Evolutionary conservation across 805 yeast genomes (phyloP), one percentile per base, ranked within the genome.

Genomic region (Myxozyma neotropica): DNA sequence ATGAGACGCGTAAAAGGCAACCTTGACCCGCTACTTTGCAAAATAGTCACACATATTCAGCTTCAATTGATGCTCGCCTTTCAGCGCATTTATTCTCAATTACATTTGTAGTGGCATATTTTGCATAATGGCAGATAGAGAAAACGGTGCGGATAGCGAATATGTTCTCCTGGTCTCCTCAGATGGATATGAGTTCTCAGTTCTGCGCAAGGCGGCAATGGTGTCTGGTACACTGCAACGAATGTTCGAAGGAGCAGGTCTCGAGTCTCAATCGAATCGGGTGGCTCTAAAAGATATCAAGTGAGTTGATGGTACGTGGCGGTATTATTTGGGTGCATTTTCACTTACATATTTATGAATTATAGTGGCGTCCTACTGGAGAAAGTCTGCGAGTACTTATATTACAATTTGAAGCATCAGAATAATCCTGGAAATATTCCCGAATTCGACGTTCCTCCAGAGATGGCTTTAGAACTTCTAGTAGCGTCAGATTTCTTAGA

Each of bases 401-500:
- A 88, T 70, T 92, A 88, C 70, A 84, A 88, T 67, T 72, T 80
- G 59, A 86, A 88, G 67, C 89, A 88, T 70, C 82, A 79, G 63
- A 56, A 55, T 40, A 57, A 65, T 39, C 67, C 68, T 4, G 59
- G 63, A 15, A 85, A 82, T 51, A 82, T 88, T 5, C 96, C 96
- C 0, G 94, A 88, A 56, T 94, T 94, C 73, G 87, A 88, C 38
- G 83, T 94, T 1, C 97, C 98, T 0, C 92, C 97, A 0, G 97
- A 90, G 66, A 81, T 93, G 83, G 96, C 98, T 0, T 76, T 93
- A 62, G 98, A 94, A 71, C 75, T 93, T 66, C 74, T 94, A 46
- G 93, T 94, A 38, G 96, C 96, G 26, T 96, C 98, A 1, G 99
- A 94, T 71, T 93, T 83, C 71, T 75, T 90, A 67, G 93, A 89